A percentile compares a stretch with the other conserved stretches of the same genome.
Evolutionary conservation across 306 rosid species (phyloP).

Genomic region (Fragaria ananassa): DNA sequence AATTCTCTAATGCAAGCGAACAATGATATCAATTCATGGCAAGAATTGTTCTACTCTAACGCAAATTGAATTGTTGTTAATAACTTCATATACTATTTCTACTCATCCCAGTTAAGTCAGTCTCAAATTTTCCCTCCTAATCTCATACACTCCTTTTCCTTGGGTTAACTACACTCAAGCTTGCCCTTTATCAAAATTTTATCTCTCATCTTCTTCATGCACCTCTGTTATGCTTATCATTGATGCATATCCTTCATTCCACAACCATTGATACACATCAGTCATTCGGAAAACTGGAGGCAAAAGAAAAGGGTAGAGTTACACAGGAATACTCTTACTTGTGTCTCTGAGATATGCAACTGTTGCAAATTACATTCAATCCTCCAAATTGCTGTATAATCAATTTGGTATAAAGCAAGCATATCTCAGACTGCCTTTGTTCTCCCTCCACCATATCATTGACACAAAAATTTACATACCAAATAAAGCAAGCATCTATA

Average conservation of each 20-base stretch:
- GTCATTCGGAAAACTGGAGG: not conserved
- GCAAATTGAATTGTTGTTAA: not conserved
- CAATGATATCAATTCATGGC: too few relatives aligned
- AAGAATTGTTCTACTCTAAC: too few relatives aligned
- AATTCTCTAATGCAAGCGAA: too few relatives aligned
- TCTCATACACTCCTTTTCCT: too few relatives aligned
- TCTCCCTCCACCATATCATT: not conserved
- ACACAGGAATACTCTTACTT: slow-evolving; percentile 55
- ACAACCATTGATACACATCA: slow-evolving; percentile 18
- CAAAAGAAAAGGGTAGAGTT: slow-evolving; percentile 13
- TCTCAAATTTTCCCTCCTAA: not conserved
- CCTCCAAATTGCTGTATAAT: slow-evolving; percentile 49
- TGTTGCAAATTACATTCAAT: slow-evolving; percentile 32
- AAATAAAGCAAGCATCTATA: not conserved
- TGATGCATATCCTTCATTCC: not conserved
- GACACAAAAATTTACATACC: not conserved
- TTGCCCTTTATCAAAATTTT: not conserved
- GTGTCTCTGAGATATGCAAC: slow-evolving; percentile 50
- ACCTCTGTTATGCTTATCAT: not conserved
- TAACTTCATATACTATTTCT: not conserved
- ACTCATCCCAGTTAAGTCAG: not conserved
- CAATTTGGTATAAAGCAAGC: too few relatives aligned
- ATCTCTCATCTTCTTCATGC: not conserved
- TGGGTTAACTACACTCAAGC: too few relatives aligned
- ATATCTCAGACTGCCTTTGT: too few relatives aligned